Evolutionary conservation across 495 filamentous ascomycete genomes (phyloP).

Genomic region (Penicillium canariense): DNA sequence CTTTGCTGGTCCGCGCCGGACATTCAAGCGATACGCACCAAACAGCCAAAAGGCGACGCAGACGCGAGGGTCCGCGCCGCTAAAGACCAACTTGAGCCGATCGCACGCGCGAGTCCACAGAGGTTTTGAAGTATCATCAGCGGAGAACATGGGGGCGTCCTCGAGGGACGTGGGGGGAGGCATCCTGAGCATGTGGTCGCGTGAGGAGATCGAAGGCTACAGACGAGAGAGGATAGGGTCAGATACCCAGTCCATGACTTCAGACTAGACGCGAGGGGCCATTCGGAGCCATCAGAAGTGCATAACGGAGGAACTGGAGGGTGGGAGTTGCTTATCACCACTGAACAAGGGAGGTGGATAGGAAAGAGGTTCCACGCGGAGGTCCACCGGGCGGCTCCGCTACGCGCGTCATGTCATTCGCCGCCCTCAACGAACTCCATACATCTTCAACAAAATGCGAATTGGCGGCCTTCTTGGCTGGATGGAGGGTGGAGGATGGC

Average conservation of each 20-base stretch:
- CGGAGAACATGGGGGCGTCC: conserved; percentile 52
- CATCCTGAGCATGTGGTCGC: conserved; percentile 14
- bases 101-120: conserved; percentile 69
- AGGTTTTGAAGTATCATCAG: conserved; percentile 71
- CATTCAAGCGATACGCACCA: conserved; percentile 51
- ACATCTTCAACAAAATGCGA: too few species aligned
- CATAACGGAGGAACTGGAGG: background rate
- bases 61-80: conserved; percentile 68
- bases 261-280: background rate
- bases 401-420: background rate
- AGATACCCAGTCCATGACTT: conserved; percentile 1
- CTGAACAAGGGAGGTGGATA: background rate
- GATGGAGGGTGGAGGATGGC: background rate
- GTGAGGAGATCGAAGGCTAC: conserved; percentile 8
- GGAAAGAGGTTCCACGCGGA: conserved; percentile 1
- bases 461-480: background rate
- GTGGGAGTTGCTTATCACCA: conserved; percentile 11
- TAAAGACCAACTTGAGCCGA: conserved; percentile 61
- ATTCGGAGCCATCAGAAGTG: background rate
- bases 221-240: background rate
- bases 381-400: conserved; percentile 1
- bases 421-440: background rate
- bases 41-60: conserved; percentile 89
- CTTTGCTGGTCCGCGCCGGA: background rate
- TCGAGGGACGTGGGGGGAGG: conserved; percentile 15